phyloP scores from a whole-genome alignment of 768 basidiomycete genomes.

The Clathrus columnatus region DNA sequence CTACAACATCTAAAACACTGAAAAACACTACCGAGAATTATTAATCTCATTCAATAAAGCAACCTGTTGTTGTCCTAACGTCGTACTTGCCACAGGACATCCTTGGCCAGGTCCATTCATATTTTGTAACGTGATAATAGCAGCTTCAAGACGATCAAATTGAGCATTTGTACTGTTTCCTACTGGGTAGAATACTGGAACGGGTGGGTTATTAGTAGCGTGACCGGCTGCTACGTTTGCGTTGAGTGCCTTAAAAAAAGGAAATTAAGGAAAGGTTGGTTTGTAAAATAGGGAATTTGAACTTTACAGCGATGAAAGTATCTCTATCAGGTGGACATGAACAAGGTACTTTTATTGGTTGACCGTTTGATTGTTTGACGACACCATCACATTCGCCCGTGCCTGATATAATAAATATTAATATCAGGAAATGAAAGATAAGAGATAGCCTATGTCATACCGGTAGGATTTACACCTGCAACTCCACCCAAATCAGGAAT shows the following conservation, averaged over 20 bases:
- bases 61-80: slow-evolving; percentile 35
- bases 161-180: slow-evolving; percentile 45
- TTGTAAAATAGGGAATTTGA: background rate
- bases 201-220: slow-evolving; percentile 55
- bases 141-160: slow-evolving; percentile 48
- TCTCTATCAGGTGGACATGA: slow-evolving; percentile 22
- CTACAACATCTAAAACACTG: no score
- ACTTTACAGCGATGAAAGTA: slow-evolving; percentile 6
- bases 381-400: slow-evolving; percentile 32
- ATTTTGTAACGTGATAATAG: slow-evolving; percentile 63
- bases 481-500: slow-evolving; percentile 52
- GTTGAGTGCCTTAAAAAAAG: slow-evolving; percentile 22
- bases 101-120: slow-evolving; percentile 57
- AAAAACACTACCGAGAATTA: background rate
- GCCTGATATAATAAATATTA: slow-evolving; percentile 13
- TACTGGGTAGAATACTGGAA: slow-evolving; percentile 53
- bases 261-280: background rate
- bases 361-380: slow-evolving; percentile 21
- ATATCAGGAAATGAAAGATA: background rate
- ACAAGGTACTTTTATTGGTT: slow-evolving; percentile 27
- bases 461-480: slow-evolving; percentile 52
- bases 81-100: slow-evolving; percentile 59
- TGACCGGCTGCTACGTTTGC: slow-evolving; percentile 52
- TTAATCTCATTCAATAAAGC: slow-evolving; percentile 1
- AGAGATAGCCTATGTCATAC: slow-evolving; percentile 21